Evolutionary conservation across 345 rosid genomes (phyloP).

Genomic region (Moricandia arvensis): DNA sequence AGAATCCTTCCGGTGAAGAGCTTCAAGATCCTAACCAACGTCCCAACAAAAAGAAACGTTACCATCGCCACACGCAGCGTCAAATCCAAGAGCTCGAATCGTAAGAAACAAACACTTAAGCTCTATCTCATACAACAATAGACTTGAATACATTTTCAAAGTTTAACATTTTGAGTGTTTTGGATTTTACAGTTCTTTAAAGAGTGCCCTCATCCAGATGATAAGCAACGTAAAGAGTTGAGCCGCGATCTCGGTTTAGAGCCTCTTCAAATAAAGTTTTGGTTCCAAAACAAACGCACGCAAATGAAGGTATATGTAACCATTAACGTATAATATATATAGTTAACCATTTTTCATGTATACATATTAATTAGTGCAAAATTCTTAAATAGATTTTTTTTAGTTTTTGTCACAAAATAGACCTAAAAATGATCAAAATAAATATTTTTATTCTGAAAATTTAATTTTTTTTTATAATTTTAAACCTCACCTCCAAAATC

Average conservation of each 20-base stretch:
- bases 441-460: too few species aligned
- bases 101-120: constrained; percentile 43
- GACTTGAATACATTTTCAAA: neutral
- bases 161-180: neutral
- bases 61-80: constrained; percentile 90
- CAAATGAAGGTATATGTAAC: constrained; percentile 75
- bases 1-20: constrained; percentile 68
- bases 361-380: too few species aligned
- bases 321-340: neutral
- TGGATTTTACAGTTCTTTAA: constrained; percentile 58
- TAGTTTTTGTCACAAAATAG: too few species aligned
- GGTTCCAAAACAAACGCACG: constrained; percentile 99
- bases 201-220: constrained; percentile 97
- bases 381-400: too few species aligned
- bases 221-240: constrained; percentile 92
- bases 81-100: constrained; percentile 96
- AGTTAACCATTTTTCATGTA: neutral
- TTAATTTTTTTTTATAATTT: too few species aligned
- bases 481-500: too few species aligned
- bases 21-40: constrained; percentile 70
- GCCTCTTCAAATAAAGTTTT: constrained; percentile 90
- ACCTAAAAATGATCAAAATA: too few species aligned
- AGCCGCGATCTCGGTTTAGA: constrained; percentile 73
- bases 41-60: constrained; percentile 74
- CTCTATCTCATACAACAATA: neutral